phyloP scores from a whole-genome alignment of 768 basidiomycete species.

The Suillus bovinus region DNA sequence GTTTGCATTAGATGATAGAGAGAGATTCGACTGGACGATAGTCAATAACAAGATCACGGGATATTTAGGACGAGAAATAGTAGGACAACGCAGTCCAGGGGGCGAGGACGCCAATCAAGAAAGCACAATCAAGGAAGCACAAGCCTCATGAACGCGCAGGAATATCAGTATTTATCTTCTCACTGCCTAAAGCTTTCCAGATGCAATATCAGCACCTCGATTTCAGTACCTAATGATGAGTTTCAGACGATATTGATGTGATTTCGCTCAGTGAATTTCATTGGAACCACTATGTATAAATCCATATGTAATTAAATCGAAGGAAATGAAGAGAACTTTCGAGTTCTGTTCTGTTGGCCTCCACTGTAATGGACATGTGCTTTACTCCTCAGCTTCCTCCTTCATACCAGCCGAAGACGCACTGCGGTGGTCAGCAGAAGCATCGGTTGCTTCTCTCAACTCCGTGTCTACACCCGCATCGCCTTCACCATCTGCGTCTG shows the following conservation, averaged over 20 bases:
- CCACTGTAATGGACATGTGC: neutral
- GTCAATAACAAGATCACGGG: neutral
- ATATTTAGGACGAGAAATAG: neutral
- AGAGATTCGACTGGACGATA: neutral
- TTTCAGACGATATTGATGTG: too few species aligned
- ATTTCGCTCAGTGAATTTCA: too few species aligned
- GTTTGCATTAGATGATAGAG: conserved; percentile 1
- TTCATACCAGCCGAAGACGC: conserved; percentile 25
- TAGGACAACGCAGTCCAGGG: neutral
- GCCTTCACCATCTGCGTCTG: conserved; percentile 29
- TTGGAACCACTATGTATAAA: too few species aligned
- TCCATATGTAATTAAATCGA: too few species aligned
- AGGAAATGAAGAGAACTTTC: neutral
- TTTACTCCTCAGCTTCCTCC: conserved; percentile 23
- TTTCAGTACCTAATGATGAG: too few species aligned
- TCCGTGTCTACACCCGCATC: conserved; percentile 46
- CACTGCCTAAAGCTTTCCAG: neutral
- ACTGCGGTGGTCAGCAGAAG: conserved; percentile 43
- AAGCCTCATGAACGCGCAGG: neutral
- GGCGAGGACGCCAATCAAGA: neutral
- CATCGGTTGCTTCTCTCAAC: conserved; percentile 52
- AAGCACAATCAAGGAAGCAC: neutral
- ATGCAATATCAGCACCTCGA: too few species aligned
- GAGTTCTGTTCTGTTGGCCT: neutral
- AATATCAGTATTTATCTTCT: neutral